These are phyloP conservation scores for Mycena epipterygia DNA, from an alignment of 768 basidiomycete species.

Conservation along the genomic window DNA sequence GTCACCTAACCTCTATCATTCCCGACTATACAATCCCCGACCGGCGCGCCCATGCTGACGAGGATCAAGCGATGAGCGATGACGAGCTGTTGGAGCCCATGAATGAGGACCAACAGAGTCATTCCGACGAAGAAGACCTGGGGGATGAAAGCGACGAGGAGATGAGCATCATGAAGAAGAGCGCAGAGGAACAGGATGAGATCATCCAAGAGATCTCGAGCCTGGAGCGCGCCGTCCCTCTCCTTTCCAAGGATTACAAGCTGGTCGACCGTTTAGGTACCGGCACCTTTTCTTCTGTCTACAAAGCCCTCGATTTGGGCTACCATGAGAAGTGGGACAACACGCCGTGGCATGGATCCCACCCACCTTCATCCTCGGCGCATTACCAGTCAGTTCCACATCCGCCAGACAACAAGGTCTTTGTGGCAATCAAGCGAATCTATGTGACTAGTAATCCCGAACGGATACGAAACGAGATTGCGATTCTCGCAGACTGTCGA, in stretches of 20 bases:
- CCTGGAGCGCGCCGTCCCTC: conserved; percentile 75
- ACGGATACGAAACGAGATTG: conserved; percentile 92
- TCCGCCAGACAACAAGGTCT: conserved; percentile 66
- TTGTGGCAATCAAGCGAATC: conserved; percentile 96
- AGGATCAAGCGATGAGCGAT: conserved; percentile 68
- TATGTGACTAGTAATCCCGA: conserved; percentile 96
- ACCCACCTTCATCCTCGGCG: conserved; percentile 73
- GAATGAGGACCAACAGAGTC: conserved; percentile 44
- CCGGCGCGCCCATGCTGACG: conserved; percentile 48
- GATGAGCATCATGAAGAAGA: conserved; percentile 67
- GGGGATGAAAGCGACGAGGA: conserved; percentile 70
- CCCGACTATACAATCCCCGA: conserved; percentile 40
- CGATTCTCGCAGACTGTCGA: conserved; percentile 88
- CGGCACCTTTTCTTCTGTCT: conserved; percentile 99
- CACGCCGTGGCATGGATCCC: conserved; percentile 76
- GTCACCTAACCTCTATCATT: conserved; percentile 63
- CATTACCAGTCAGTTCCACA: conserved; percentile 68
- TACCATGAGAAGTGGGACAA: conserved; percentile 87
- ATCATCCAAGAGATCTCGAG: conserved; percentile 84
- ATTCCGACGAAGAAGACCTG: conserved; percentile 51
- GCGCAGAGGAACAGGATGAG: conserved; percentile 77
- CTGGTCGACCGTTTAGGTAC: conserved; percentile 94
- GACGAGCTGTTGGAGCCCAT: conserved; percentile 51
- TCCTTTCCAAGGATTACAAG: conserved; percentile 76
- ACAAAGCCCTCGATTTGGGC: conserved; percentile 90